Evolutionary conservation across 805 yeast genomes (phyloP).

Genomic region (Candida argentea): DNA sequence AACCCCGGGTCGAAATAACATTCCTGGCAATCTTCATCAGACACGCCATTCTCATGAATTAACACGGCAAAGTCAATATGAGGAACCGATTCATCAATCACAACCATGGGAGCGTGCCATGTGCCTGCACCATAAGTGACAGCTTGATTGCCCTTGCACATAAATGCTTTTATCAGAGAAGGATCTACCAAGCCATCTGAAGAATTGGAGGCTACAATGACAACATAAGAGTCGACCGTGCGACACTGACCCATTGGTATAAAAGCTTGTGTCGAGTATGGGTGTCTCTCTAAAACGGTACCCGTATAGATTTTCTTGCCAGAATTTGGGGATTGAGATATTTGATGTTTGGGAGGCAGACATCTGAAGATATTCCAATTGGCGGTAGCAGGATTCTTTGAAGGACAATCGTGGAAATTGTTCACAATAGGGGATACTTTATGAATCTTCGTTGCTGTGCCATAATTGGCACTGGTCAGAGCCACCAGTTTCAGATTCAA

Average conservation of each 20-base stretch:
- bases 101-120: slow-evolving; percentile 98
- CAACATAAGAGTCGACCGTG: slow-evolving; percentile 49
- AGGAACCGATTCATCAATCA: slow-evolving; percentile 45
- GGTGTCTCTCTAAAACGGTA: slow-evolving; percentile 83
- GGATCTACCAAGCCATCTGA: slow-evolving; percentile 49
- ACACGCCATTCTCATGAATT: slow-evolving; percentile 73
- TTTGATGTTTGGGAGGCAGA: slow-evolving; percentile 60
- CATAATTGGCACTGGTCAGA: slow-evolving; percentile 65
- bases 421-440: slow-evolving; percentile 62
- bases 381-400: slow-evolving; percentile 42
- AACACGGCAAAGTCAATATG: slow-evolving; percentile 76
- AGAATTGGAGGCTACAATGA: slow-evolving; percentile 62
- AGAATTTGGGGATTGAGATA: slow-evolving; percentile 13
- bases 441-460: slow-evolving; percentile 78
- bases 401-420: slow-evolving; percentile 36
- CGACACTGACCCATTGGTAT: slow-evolving; percentile 72
- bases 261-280: slow-evolving; percentile 80
- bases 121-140: slow-evolving; percentile 78
- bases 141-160: slow-evolving; percentile 75
- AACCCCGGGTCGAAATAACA: slow-evolving; percentile 57
- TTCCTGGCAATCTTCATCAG: slow-evolving; percentile 77
- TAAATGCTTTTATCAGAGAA: slow-evolving; percentile 52
- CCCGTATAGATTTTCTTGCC: slow-evolving; percentile 29
- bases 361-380: slow-evolving; percentile 82
- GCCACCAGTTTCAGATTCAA: slow-evolving; percentile 30